Evolutionary conservation across 1,284 basidiomycete genomes (phyloP).

Genomic region (Cryptococcus sp.): DNA sequence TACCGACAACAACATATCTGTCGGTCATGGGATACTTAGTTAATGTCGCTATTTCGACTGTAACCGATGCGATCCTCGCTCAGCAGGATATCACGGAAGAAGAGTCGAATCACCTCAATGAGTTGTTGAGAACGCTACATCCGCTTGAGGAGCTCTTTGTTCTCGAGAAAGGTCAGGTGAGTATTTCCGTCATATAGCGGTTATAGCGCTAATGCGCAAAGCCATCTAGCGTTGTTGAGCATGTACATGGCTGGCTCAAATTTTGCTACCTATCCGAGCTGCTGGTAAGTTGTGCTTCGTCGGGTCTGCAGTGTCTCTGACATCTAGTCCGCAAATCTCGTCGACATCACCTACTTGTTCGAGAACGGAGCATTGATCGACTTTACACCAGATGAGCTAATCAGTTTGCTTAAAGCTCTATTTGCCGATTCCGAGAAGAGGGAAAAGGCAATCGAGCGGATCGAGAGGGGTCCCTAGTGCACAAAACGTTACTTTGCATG

Average conservation of each 20-base stretch:
- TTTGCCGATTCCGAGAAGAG: slow-evolving; percentile 87
- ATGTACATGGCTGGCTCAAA: slow-evolving; percentile 90
- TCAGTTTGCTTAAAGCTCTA: slow-evolving; percentile 73
- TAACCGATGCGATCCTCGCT: slow-evolving; percentile 70
- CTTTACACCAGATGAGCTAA: slow-evolving; percentile 79
- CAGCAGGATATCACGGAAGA: slow-evolving; percentile 85
- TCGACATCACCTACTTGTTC: slow-evolving; percentile 88
- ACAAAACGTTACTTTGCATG: background rate
- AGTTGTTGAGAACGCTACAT: slow-evolving; percentile 73
- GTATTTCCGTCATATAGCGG: background rate
- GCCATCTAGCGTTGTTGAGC: slow-evolving; percentile 45
- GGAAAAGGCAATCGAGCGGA: slow-evolving; percentile 39
- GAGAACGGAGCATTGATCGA: slow-evolving; percentile 88
- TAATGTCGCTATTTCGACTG: slow-evolving; percentile 64
- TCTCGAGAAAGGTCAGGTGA: slow-evolving; percentile 6
- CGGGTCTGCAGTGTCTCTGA: background rate
- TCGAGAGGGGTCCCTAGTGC: slow-evolving; percentile 17
- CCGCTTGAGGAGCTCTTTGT: slow-evolving; percentile 72
- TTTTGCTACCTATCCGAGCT: slow-evolving; percentile 88
- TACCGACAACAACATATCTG: slow-evolving; percentile 64
- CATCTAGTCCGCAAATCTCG: slow-evolving; percentile 78
- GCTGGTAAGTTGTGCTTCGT: slow-evolving; percentile 55
- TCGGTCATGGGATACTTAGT: slow-evolving; percentile 68
- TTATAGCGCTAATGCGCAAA: slow-evolving; percentile 1
- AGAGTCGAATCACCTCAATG: slow-evolving; percentile 78